phyloP scores from a whole-genome alignment of 2,329 filamentous ascomycete species.

The Daldinia sp. region DNA sequence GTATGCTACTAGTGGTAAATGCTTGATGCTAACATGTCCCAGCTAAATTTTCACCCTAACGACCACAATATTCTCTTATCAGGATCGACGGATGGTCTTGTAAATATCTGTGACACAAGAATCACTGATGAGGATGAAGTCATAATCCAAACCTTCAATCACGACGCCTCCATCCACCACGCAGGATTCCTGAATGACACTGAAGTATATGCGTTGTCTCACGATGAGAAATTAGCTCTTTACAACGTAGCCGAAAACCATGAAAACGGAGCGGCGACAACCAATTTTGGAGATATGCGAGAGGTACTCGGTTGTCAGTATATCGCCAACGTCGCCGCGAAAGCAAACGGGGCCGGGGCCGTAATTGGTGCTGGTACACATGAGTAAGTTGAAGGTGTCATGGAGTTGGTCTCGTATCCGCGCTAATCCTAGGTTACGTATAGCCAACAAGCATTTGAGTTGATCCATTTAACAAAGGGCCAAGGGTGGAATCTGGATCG shows the following conservation, averaged over 20 bases:
- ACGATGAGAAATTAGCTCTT: slow-evolving; percentile 79
- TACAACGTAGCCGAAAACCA: slow-evolving; percentile 73
- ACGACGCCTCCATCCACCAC: slow-evolving; percentile 76
- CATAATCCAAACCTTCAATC: slow-evolving; percentile 80
- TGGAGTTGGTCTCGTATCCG: not conserved
- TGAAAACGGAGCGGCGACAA: slow-evolving; percentile 64
- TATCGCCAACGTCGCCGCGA: slow-evolving; percentile 70
- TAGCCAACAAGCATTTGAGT: slow-evolving; percentile 65
- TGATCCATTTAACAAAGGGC: slow-evolving; percentile 66
- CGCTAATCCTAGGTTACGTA: slow-evolving; percentile 20
- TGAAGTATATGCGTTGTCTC: slow-evolving; percentile 76
- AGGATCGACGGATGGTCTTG: slow-evolving; percentile 80
- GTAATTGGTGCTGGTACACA: slow-evolving; percentile 72
- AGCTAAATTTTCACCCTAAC: slow-evolving; percentile 69
- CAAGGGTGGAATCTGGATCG: slow-evolving; percentile 62
- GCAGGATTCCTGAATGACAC: slow-evolving; percentile 73
- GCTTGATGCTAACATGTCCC: slow-evolving; percentile 39
- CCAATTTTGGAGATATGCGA: slow-evolving; percentile 74
- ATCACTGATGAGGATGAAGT: slow-evolving; percentile 80
- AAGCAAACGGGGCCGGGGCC: slow-evolving; percentile 65
- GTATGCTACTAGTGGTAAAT: not conserved
- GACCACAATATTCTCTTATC: slow-evolving; percentile 72
- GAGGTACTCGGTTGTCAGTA: slow-evolving; percentile 75
- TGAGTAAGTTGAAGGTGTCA: slow-evolving; percentile 59
- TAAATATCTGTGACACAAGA: slow-evolving; percentile 78